Conservation (phyloP, 2,329 filamentous ascomycete species). For the Hymenoscyphus fraxineus region DNA sequence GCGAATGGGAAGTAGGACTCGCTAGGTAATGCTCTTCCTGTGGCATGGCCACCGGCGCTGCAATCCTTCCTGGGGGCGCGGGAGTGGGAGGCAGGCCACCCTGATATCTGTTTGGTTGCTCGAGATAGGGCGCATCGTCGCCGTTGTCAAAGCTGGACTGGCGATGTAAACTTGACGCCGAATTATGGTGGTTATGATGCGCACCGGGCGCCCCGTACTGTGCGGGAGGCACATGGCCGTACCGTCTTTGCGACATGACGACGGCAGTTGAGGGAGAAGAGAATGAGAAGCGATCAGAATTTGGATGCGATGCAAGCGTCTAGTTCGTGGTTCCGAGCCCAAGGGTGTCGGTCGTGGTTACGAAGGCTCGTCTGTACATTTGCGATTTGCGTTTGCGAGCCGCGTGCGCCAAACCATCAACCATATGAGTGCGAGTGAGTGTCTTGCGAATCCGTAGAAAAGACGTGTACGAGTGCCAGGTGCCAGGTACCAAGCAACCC, state of each 20-base stretch:
- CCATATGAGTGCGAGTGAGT: not conserved
- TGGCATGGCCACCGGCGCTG: constrained; percentile 24
- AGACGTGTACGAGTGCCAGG: not conserved
- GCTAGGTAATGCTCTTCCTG: constrained; percentile 62
- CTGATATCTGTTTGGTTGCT: constrained; percentile 34
- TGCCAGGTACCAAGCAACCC: not conserved
- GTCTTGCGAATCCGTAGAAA: not conserved
- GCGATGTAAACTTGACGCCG: constrained; percentile 39
- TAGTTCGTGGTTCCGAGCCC: not conserved
- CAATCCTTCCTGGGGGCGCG: constrained; percentile 24
- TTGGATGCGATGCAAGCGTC: not conserved
- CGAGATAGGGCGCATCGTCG: constrained; percentile 62
- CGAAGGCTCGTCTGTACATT: constrained; percentile 2
- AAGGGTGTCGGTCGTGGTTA: not conserved
- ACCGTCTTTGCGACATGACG: constrained; percentile 48
- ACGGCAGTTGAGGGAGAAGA: not conserved
- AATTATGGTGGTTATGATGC: constrained; percentile 38
- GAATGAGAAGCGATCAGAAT: not conserved
- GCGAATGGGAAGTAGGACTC: constrained; percentile 19
- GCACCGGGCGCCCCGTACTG: constrained; percentile 50
- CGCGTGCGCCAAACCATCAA: not conserved
- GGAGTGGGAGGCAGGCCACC: constrained; percentile 26
- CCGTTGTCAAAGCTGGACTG: constrained; percentile 72
- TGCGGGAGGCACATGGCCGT: constrained; percentile 63
- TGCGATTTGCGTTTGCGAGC: not conserved